A percentile compares a stretch with the other conserved stretches of the same genome.
Conservation (phyloP, 2,329 filamentous ascomycete species). For the Xylaria sp. region DNA sequence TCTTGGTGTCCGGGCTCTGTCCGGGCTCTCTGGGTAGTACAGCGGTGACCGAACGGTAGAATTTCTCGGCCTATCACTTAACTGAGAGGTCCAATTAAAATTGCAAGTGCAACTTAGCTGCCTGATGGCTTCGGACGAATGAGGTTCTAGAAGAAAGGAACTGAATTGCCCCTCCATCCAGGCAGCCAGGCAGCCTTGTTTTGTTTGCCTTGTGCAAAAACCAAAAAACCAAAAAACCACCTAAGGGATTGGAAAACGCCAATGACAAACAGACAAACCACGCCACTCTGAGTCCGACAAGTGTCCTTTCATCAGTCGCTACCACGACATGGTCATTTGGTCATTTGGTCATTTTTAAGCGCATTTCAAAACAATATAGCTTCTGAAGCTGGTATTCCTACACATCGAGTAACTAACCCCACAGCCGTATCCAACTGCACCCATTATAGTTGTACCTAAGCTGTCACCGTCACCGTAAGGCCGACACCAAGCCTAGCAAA, state of each 20-base stretch:
- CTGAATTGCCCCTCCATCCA: neutral
- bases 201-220: slow-evolving; percentile 13
- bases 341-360: neutral
- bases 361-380: neutral
- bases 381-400: neutral
- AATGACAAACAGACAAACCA: slow-evolving; percentile 15
- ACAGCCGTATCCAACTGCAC: neutral
- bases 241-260: neutral
- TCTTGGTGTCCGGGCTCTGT: neutral
- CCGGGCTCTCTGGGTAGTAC: neutral
- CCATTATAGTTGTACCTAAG: neutral
- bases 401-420: neutral
- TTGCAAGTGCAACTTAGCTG: neutral
- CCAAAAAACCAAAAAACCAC: no score
- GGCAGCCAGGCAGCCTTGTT: slow-evolving; percentile 2
- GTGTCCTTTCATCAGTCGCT: slow-evolving; percentile 38
- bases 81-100: neutral
- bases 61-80: neutral
- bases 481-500: neutral
- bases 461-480: neutral
- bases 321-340: no score
- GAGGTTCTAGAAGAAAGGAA: neutral
- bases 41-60: neutral
- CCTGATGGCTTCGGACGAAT: neutral
- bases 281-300: slow-evolving; percentile 30